These are phyloP conservation scores for Flaveria robusta DNA, from an alignment of 129 eudicot species.

Conservation along the genomic window DNA sequence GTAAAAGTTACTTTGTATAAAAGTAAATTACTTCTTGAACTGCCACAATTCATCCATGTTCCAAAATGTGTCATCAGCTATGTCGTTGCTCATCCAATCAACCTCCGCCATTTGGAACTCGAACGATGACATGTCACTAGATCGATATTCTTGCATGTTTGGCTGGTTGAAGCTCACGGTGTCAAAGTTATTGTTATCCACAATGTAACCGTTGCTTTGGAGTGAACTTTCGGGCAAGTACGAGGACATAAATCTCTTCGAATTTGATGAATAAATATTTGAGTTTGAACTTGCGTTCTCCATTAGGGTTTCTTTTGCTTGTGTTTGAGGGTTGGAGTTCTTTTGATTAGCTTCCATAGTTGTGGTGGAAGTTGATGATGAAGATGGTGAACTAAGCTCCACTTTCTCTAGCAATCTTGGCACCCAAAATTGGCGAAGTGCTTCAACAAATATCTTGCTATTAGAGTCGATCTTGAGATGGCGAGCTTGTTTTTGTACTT, in stretches of 20 bases:
- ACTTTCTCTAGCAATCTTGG: slow-evolving; percentile 76
- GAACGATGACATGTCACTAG: slow-evolving; percentile 24
- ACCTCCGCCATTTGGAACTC: slow-evolving; percentile 31
- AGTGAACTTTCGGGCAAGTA: slow-evolving; percentile 20
- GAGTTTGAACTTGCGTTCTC: slow-evolving; percentile 38
- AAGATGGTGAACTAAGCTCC: slow-evolving; percentile 50
- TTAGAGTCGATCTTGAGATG: slow-evolving; percentile 79
- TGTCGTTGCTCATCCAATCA: slow-evolving; percentile 33
- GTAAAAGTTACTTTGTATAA: background rate
- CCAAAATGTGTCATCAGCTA: slow-evolving; percentile 35
- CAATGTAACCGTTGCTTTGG: slow-evolving; percentile 27
- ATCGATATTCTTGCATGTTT: slow-evolving; percentile 28
- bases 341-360: slow-evolving; percentile 34
- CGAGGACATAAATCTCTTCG: slow-evolving; percentile 20
- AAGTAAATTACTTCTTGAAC: slow-evolving; percentile 44
- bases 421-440: slow-evolving; percentile 62
- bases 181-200: slow-evolving; percentile 29
- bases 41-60: slow-evolving; percentile 78
- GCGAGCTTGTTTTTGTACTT: slow-evolving; percentile 94
- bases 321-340: slow-evolving; percentile 23
- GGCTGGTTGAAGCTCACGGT: slow-evolving; percentile 22
- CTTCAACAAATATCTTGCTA: slow-evolving; percentile 75
- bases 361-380: slow-evolving; percentile 36
- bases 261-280: slow-evolving; percentile 27
- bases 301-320: slow-evolving; percentile 11